Base-by-base conservation (phyloP, 345 rosid genomes). In the Rhodamnia rubescens region DNA sequence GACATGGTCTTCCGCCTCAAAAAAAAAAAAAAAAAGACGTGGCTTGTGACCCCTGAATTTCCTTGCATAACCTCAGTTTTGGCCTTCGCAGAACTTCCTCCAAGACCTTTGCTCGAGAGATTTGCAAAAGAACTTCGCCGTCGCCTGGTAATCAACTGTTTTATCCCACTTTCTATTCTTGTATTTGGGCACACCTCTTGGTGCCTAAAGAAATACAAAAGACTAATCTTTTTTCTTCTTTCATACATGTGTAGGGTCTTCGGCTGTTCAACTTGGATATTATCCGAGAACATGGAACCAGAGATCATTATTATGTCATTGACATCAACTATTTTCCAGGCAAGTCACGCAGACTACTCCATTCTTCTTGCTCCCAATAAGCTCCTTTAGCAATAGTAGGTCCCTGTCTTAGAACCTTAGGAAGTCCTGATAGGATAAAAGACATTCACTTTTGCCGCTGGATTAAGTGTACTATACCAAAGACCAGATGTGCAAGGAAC, bases 241-340 rank as follows among this genome's bases (percentile, higher is more conserved):
- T 80, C 42, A 64, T 47, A 32, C 78, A 69, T 69, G 24, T 88
- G 56, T 87, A 94, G 96, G 95, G 96, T 83, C 93, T 95, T 74
- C 89, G 93, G 87, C 89, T 95, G 59, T 95, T 95, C 91, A 94
- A 95, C 89, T 89, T 95, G 84, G 98, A 94, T 85, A 92, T 95
- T 21, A 93, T 95, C 78, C 89, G 96, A 84, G 98, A 95, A 86
- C 95, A 93, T 80, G 96, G 95, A 82, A 91, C 90, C 24, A 88
- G 92, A 86, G 94, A 95, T 87, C 95, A 64, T 81, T 95, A 90
- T 84, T 95, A 92, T 86, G 95, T 94, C 82, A 93, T 95, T 24
- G 97, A 93, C 91, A 93, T 95, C 40, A 95, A 95, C 87, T 95
- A 95, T 91, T 94, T 95, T 84, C 97, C 98, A 74, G 97, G 96